These are phyloP conservation scores for Malassezia arunalokei DNA, from an alignment of 1,284 basidiomycete genomes.

Conservation along the genomic window DNA sequence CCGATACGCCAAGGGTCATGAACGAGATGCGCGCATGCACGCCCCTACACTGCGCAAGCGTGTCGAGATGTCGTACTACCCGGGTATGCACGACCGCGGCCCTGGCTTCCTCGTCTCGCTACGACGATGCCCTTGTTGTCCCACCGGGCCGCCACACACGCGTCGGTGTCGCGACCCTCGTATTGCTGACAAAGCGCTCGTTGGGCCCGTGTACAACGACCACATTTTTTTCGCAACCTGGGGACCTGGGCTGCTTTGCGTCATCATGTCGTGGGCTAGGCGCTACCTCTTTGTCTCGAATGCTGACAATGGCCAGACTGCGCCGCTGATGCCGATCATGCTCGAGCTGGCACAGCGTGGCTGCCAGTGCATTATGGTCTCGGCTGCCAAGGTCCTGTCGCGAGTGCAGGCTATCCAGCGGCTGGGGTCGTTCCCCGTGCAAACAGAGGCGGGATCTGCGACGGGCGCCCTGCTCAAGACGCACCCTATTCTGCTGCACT, in stretches of 20 bases:
- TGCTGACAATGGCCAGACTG: slow-evolving; percentile 18
- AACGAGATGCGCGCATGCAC: too few relatives aligned
- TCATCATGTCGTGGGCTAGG: background rate
- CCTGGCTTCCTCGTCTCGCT: too few relatives aligned
- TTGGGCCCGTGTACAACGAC: background rate
- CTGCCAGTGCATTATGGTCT: slow-evolving; percentile 11
- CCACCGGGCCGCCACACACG: slow-evolving; percentile 51
- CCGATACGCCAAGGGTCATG: too few relatives aligned
- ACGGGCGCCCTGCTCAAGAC: background rate
- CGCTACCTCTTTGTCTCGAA: slow-evolving; percentile 16
- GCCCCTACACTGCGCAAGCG: too few relatives aligned
- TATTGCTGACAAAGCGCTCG: background rate
- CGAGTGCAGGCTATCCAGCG: slow-evolving; percentile 1
- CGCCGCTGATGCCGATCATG: slow-evolving; percentile 14
- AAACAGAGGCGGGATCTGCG: background rate
- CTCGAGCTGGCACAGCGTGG: slow-evolving; percentile 14
- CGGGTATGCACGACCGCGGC: too few relatives aligned
- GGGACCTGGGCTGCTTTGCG: background rate
- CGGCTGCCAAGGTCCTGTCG: slow-evolving; percentile 4
- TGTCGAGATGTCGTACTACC: too few relatives aligned
- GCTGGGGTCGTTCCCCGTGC: background rate
- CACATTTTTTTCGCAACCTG: too few relatives aligned
- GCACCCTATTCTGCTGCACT: slow-evolving; percentile 11
- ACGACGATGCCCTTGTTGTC: slow-evolving; percentile 9
- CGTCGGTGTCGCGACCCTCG: slow-evolving; percentile 1